Evolutionary conservation across 2,329 filamentous ascomycete species (phyloP).

Genomic region (Colletotrichum tofieldiae): DNA sequence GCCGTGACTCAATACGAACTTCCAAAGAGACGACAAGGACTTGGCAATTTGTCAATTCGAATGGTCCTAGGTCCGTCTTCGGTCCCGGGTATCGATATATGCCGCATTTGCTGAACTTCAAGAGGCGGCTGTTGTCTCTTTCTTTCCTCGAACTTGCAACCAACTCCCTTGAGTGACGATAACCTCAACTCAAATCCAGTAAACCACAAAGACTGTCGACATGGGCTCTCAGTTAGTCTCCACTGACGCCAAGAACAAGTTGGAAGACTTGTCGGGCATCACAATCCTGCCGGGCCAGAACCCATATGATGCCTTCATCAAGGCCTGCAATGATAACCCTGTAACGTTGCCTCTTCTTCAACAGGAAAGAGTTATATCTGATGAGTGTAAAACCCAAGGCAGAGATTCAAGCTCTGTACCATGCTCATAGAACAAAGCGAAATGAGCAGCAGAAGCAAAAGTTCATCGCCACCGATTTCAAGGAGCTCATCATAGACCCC

Average conservation of each 20-base stretch:
- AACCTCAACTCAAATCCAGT: neutral
- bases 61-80: neutral
- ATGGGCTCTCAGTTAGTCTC: conserved; percentile 58
- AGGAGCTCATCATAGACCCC: conserved; percentile 82
- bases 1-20: neutral
- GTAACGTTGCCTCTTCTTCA: conserved; percentile 62
- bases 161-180: neutral
- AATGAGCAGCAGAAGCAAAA: conserved; percentile 83
- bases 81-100: neutral
- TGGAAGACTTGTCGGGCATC: conserved; percentile 70
- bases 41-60: neutral
- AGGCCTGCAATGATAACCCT: conserved; percentile 75
- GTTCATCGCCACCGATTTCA: conserved; percentile 78
- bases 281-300: conserved; percentile 72
- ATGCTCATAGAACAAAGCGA: conserved; percentile 80
- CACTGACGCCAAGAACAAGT: conserved; percentile 63
- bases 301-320: conserved; percentile 83
- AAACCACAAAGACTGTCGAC: neutral
- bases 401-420: conserved; percentile 81
- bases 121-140: neutral
- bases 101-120: neutral
- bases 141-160: neutral
- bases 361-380: neutral
- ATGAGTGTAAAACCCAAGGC: conserved; percentile 58
- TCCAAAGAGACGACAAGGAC: neutral